A percentile compares a stretch with the other conserved stretches of the same genome.
phyloP scores from a whole-genome alignment of 352 stramenopile genomes.

The Pythium utonaiense region DNA sequence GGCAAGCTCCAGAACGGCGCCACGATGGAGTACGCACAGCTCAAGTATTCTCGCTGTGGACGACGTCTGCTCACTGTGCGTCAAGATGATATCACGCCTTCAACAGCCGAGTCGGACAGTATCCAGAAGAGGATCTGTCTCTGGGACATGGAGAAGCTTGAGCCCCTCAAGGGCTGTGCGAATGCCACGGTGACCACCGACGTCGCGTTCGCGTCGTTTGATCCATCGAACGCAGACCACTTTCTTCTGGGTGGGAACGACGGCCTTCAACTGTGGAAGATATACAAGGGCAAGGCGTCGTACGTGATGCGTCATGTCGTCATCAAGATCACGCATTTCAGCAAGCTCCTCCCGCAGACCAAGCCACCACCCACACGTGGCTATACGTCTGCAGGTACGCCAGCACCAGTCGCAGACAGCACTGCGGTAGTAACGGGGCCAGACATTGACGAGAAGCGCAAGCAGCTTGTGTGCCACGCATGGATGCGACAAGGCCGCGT shows the following conservation, averaged over 20 bases:
- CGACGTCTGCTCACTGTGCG: constrained; percentile 50
- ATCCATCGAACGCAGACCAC: constrained; percentile 52
- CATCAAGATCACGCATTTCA: constrained; percentile 23
- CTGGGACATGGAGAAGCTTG: constrained; percentile 54
- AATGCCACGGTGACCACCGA: constrained; percentile 25
- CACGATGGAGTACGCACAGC: constrained; percentile 54
- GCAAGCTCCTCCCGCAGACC: constrained; percentile 2
- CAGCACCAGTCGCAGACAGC: constrained; percentile 1
- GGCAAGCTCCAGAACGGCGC: constrained; percentile 39
- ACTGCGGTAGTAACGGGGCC: background rate
- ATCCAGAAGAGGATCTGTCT: constrained; percentile 38
- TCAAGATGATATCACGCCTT: constrained; percentile 16
- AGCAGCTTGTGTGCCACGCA: constrained; percentile 47
- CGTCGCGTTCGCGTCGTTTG: constrained; percentile 62
- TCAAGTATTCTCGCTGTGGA: constrained; percentile 73
- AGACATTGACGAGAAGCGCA: constrained; percentile 49
- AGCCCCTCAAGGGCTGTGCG: constrained; percentile 48
- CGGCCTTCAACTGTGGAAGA: constrained; percentile 66
- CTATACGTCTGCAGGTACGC: background rate
- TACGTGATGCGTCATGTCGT: constrained; percentile 25
- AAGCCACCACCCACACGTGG: constrained; percentile 8
- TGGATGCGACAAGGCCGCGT: constrained; percentile 50
- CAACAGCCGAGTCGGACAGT: background rate
- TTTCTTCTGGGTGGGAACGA: constrained; percentile 61
- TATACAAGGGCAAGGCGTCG: constrained; percentile 36